A percentile compares a stretch with the other conserved stretches of the same genome.
These are phyloP conservation scores for Danielia oregonensis DNA, from an alignment of 805 yeast genomes.

Conservation along the genomic window DNA sequence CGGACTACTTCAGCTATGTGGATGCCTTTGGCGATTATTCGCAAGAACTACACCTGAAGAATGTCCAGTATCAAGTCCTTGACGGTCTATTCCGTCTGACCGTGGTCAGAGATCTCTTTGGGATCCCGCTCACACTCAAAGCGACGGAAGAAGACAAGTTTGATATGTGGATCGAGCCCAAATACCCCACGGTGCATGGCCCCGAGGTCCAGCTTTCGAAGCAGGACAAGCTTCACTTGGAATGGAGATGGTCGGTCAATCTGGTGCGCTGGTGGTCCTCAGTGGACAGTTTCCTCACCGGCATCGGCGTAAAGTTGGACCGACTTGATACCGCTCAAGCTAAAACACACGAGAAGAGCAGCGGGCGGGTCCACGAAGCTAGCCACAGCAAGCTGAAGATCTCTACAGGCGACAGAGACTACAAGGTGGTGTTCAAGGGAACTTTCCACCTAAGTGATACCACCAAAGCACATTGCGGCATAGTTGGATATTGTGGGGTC, in stretches of 20 bases:
- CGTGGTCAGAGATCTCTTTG: constrained; percentile 21
- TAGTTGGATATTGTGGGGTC: constrained; percentile 22
- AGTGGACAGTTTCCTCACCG: constrained; percentile 18
- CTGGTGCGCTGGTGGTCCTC: constrained; percentile 20
- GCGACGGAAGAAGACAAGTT: constrained; percentile 10
- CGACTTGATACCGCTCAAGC: constrained; percentile 19
- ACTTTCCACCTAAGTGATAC: constrained; percentile 19
- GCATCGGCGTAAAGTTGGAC: constrained; percentile 24
- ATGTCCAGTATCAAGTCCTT: constrained; percentile 25
- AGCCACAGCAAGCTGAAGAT: constrained; percentile 4
- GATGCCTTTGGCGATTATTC: constrained; percentile 3
- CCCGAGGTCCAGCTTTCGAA: constrained; percentile 17
- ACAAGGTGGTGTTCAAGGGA: constrained; percentile 24
- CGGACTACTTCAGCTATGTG: constrained; percentile 14
- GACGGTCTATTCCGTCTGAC: constrained; percentile 21
- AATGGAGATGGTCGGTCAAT: constrained; percentile 24
- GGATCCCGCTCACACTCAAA: constrained; percentile 25
- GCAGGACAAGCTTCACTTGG: constrained; percentile 5
- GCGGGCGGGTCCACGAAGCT: constrained; percentile 27
- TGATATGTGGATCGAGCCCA: constrained; percentile 30
- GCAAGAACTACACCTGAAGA: constrained; percentile 15
- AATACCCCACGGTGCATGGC: constrained; percentile 29
- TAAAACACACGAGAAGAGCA: constrained; percentile 24
- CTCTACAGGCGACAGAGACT: constrained; percentile 18
- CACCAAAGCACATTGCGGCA: constrained; percentile 15